Evolutionary conservation across 805 yeast genomes (phyloP).

Genomic region (Metschnikowia sp.): DNA sequence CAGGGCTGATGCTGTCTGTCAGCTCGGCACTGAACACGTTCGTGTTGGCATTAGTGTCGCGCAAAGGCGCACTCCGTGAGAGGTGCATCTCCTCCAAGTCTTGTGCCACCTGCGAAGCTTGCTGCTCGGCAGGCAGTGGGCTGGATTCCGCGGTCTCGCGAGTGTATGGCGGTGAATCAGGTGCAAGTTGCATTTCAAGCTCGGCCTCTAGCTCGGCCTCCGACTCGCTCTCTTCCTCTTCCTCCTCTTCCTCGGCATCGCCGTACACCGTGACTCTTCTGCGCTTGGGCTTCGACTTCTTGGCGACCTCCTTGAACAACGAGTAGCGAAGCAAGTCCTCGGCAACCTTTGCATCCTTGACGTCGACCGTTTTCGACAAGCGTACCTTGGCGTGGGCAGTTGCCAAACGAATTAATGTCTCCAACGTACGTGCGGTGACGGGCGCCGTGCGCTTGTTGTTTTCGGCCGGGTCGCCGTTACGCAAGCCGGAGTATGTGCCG

Average conservation of each 20-base stretch:
- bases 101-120: conserved; percentile 22
- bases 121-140: conserved; percentile 15
- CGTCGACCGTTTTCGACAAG: conserved; percentile 68
- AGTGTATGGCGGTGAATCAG: conserved; percentile 8
- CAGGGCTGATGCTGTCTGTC: conserved; percentile 26
- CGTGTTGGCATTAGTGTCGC: conserved; percentile 18
- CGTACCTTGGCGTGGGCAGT: conserved; percentile 98
- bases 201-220: conserved; percentile 14
- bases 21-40: conserved; percentile 18
- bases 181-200: conserved; percentile 18
- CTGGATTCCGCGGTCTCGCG: conserved; percentile 21
- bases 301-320: conserved; percentile 68
- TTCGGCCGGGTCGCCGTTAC: conserved; percentile 62
- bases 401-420: conserved; percentile 88
- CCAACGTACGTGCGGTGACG: conserved; percentile 96
- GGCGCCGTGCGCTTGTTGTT: conserved; percentile 82
- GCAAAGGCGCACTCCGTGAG: conserved; percentile 25
- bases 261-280: conserved; percentile 17
- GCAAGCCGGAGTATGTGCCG: conserved; percentile 69
- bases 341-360: conserved; percentile 80
- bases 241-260: conserved; percentile 30
- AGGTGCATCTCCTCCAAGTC: conserved; percentile 30
- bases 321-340: conserved; percentile 83
- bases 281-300: conserved; percentile 32
- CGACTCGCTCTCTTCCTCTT: conserved; percentile 30